These are phyloP conservation scores for Blastobotrys raffinosifermentans DNA, from an alignment of 1,139 yeast species.

Conservation along the genomic window DNA sequence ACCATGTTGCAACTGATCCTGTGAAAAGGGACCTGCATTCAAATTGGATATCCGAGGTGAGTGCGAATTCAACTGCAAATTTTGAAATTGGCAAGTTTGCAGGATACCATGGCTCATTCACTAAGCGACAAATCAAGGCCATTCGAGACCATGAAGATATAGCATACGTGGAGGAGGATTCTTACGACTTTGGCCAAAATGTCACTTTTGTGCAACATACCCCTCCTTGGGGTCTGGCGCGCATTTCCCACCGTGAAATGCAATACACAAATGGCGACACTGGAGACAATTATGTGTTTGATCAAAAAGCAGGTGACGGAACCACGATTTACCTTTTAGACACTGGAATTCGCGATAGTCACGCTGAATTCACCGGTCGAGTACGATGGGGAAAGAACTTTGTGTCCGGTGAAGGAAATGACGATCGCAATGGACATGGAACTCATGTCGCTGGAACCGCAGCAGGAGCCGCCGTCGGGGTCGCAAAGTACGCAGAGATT, in stretches of 20 bases:
- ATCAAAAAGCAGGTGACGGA: slow-evolving; percentile 45
- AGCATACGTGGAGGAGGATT: slow-evolving; percentile 45
- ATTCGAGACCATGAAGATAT: slow-evolving; percentile 41
- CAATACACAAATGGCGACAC: slow-evolving; percentile 39
- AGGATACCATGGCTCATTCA: slow-evolving; percentile 27
- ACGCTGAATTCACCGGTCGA: slow-evolving; percentile 47
- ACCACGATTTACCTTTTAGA: slow-evolving; percentile 52
- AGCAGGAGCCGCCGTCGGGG: slow-evolving; percentile 40
- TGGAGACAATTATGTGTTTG: slow-evolving; percentile 41
- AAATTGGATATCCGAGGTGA: slow-evolving; percentile 12
- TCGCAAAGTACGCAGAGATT: slow-evolving; percentile 39
- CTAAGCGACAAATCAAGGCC: slow-evolving; percentile 29
- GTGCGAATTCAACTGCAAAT: slow-evolving; percentile 16
- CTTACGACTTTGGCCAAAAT: slow-evolving; percentile 24
- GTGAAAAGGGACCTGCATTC: slow-evolving; percentile 14
- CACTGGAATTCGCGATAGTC: slow-evolving; percentile 41
- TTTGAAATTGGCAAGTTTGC: slow-evolving; percentile 44
- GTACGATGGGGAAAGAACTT: slow-evolving; percentile 35
- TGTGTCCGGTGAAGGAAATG: slow-evolving; percentile 30
- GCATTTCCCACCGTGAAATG: slow-evolving; percentile 41
- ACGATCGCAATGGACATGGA: slow-evolving; percentile 38
- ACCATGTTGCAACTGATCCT: slow-evolving; percentile 3
- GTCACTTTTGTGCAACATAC: slow-evolving; percentile 29
- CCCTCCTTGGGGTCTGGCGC: slow-evolving; percentile 56
- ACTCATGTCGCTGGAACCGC: slow-evolving; percentile 44